These are phyloP conservation scores for Leccinum truebloodii DNA, from an alignment of 768 basidiomycete species.

Conservation along the genomic window DNA sequence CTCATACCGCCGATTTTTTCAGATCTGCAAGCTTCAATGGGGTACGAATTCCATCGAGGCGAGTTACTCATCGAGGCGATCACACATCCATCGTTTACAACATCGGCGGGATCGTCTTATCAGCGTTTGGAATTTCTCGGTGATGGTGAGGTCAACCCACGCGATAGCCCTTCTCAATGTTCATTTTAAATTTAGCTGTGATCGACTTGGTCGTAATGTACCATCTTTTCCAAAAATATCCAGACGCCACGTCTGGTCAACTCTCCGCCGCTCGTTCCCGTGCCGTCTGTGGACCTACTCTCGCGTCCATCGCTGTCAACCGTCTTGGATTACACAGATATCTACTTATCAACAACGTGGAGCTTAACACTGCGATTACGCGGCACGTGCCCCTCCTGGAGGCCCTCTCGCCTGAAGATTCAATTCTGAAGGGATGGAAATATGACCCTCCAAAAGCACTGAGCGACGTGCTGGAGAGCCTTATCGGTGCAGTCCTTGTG, in stretches of 20 bases:
- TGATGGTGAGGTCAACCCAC: constrained; percentile 60
- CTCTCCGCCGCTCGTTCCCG: constrained; percentile 70
- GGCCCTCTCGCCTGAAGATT: constrained; percentile 54
- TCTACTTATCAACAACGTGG: constrained; percentile 66
- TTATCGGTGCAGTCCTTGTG: constrained; percentile 81
- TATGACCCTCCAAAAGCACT: constrained; percentile 85
- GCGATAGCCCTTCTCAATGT: neutral
- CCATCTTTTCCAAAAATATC: constrained; percentile 70
- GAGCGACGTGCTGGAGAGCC: constrained; percentile 82
- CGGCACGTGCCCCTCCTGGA: constrained; percentile 62
- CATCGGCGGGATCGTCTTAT: constrained; percentile 61
- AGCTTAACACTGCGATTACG: constrained; percentile 64
- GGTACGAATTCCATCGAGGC: constrained; percentile 68
- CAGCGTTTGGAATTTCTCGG: constrained; percentile 89
- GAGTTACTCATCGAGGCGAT: constrained; percentile 72
- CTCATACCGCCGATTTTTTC: constrained; percentile 49
- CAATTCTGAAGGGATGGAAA: constrained; percentile 72
- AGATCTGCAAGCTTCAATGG: constrained; percentile 60
- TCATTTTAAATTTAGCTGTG: constrained; percentile 47
- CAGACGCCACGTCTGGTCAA: constrained; percentile 71
- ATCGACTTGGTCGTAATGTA: constrained; percentile 71
- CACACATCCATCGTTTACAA: constrained; percentile 80
- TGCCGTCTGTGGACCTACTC: constrained; percentile 71
- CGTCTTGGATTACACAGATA: constrained; percentile 67
- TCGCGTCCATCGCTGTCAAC: constrained; percentile 69